These are phyloP conservation scores for Begonia fuchsioides DNA, from an alignment of 306 rosid species.

Conservation along the genomic window DNA sequence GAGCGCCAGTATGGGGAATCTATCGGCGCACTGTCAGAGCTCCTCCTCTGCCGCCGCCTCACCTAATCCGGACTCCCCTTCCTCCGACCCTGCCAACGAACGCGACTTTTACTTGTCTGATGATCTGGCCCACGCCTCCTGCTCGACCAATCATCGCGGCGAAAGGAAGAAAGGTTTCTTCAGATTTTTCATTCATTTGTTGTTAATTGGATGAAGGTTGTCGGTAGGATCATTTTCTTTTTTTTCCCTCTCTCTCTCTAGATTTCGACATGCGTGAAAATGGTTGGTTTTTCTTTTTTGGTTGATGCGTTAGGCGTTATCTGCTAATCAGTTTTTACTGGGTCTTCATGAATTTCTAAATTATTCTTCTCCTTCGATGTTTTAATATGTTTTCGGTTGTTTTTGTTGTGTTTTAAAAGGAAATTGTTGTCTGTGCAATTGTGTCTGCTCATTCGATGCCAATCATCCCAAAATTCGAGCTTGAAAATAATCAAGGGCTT, in stretches of 20 bases:
- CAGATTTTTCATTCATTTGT: not conserved
- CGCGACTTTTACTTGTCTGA: conserved; percentile 68
- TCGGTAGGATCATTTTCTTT: too few species aligned
- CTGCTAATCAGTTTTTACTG: too few species aligned
- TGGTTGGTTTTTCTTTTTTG: not conserved
- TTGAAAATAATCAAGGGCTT: too few species aligned
- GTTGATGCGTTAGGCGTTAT: not conserved
- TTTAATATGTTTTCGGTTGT: too few species aligned
- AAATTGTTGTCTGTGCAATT: too few species aligned
- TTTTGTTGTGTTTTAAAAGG: too few species aligned
- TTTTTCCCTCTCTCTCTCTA: too few species aligned
- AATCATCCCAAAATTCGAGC: too few species aligned
- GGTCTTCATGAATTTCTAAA: not conserved
- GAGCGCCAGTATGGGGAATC: conserved; percentile 96
- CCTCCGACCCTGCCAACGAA: conserved; percentile 37
- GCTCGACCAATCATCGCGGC: conserved; percentile 51
- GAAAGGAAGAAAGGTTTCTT: conserved; percentile 77
- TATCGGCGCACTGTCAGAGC: conserved; percentile 46
- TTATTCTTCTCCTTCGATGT: too few species aligned
- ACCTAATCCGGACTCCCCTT: conserved; percentile 60
- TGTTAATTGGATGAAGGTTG: too few species aligned
- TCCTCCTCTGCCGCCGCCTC: conserved; percentile 39
- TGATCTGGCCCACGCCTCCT: conserved; percentile 55
- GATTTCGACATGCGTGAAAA: too few species aligned
- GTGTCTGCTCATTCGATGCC: too few species aligned